Evolutionary conservation across 495 filamentous ascomycete genomes (phyloP).

Genomic region (Tuber microsphaerosporum): DNA sequence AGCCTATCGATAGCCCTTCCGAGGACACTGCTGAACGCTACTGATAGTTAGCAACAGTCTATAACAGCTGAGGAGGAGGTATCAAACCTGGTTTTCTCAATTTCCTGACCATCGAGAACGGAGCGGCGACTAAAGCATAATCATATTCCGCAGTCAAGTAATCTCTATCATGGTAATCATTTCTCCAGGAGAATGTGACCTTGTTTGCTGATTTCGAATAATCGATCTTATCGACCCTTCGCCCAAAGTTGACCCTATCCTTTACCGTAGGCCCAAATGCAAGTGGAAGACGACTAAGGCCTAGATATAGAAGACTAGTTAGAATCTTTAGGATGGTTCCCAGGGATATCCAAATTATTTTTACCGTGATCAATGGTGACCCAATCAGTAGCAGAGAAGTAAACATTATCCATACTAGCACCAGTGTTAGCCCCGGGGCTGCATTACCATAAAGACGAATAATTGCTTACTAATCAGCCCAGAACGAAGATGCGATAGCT

Average conservation of each 20-base stretch:
- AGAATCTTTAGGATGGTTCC: neutral
- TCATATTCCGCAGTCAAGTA: conserved; percentile 54
- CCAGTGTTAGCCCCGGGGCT: conserved; percentile 6
- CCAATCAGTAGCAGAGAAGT: conserved; percentile 57
- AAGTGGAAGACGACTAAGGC: conserved; percentile 53
- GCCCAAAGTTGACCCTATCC: conserved; percentile 51
- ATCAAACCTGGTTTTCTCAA: conserved; percentile 41
- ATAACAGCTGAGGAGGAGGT: neutral
- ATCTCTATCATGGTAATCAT: conserved; percentile 43
- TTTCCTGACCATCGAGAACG: conserved; percentile 50
- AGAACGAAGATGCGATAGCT: conserved; percentile 12
- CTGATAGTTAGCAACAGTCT: neutral
- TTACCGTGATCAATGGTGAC: conserved; percentile 55
- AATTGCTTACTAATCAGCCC: conserved; percentile 22
- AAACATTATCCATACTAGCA: conserved; percentile 49
- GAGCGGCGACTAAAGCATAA: conserved; percentile 58
- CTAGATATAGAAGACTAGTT: conserved; percentile 15
- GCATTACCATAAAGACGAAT: neutral
- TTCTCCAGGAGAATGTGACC: conserved; percentile 49
- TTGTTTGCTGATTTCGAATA: conserved; percentile 46
- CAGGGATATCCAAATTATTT: neutral
- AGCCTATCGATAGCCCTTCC: conserved; percentile 56
- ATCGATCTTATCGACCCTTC: conserved; percentile 47
- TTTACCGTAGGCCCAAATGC: conserved; percentile 57
- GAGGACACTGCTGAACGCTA: conserved; percentile 48